Evolutionary conservation across 1,284 basidiomycete genomes (phyloP), one percentile per base, ranked within the genome.

Genomic region (Leccinum fallax): DNA sequence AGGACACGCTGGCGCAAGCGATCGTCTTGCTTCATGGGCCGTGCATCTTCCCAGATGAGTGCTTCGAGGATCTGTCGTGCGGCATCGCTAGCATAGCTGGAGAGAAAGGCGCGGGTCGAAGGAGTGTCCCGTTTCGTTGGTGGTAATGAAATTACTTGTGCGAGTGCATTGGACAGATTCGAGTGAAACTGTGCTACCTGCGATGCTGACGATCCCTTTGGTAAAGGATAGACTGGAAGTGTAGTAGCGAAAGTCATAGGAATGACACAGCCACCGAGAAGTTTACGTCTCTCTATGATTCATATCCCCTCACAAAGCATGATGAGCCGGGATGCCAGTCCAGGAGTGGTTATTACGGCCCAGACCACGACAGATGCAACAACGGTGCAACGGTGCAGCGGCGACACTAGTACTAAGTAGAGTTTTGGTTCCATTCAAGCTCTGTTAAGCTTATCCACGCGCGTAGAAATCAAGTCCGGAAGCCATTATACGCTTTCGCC

Each of bases 51-150:
- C 88, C 88, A 91, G 63, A 90, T 85, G 40, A 89, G 73, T 7
- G 74, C 66, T 55, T 88, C 79, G 0, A 91, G 77, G 2, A 69
- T 68, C 34, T 81, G 78, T 16, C 80, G 77, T 6, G 88, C 86
- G 2, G 72, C 72, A 66, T 88, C 85, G 63, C 79, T 79, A 6
- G 80, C 82, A 61, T 88, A 91, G 5, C 84, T 83, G 7, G 81
- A 74, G 53, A 91, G 46, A 68, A 89, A 90, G 3, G 72, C 69
- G 30, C 75, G 74, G 2, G 82, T 80, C 0, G 83, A 75, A 0
- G 79, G 67, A 0, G 76, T 78, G 61, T 84, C 77, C 9, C 78
- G 77, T 64, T 85, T 82, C 0, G 73, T 66, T 15, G 81, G 72
- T 11, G 84, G 80, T 13, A 88, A 71, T 6, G 78, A 69, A 7